phyloP scores from a whole-genome alignment of 116 monocot species.

The Cymodocea nodosa region DNA sequence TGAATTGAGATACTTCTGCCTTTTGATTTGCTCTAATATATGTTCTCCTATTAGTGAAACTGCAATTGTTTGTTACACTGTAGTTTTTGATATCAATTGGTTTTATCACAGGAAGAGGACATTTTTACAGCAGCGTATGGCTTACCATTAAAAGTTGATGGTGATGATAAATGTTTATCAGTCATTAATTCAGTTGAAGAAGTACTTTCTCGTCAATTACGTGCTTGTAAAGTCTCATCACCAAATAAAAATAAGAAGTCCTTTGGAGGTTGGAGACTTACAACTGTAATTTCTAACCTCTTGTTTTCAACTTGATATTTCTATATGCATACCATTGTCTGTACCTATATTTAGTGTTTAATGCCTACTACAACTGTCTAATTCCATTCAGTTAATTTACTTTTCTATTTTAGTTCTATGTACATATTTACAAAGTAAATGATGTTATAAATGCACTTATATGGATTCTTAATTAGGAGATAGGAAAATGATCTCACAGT shows the following conservation, averaged over 20 bases:
- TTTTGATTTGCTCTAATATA: too few relatives aligned
- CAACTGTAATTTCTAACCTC: neutral
- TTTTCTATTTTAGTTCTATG: too few relatives aligned
- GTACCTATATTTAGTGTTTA: too few relatives aligned
- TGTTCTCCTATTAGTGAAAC: too few relatives aligned
- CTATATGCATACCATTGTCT: too few relatives aligned
- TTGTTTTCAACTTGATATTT: neutral
- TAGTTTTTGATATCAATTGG: neutral
- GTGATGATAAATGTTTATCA: slow-evolving; percentile 77
- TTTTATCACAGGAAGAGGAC: slow-evolving; percentile 78
- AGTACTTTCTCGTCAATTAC: slow-evolving; percentile 70
- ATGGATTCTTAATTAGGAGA: too few relatives aligned
- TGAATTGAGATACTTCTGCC: too few relatives aligned
- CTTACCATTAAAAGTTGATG: slow-evolving; percentile 76
- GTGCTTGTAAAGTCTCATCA: slow-evolving; percentile 64
- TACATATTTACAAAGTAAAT: too few relatives aligned
- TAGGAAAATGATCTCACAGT: too few relatives aligned
- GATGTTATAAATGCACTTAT: too few relatives aligned
- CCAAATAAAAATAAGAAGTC: slow-evolving; percentile 63
- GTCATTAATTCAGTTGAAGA: slow-evolving; percentile 87
- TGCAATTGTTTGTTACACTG: neutral
- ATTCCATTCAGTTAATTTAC: too few relatives aligned
- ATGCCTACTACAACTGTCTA: too few relatives aligned
- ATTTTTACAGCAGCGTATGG: slow-evolving; percentile 84
- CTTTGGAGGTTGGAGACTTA: slow-evolving; percentile 42